Percentiles rank a stretch among this genome's conserved stretches.
Evolutionary conservation across 495 filamentous ascomycete species (phyloP).

Genomic region (Penicillium waksmanii): DNA sequence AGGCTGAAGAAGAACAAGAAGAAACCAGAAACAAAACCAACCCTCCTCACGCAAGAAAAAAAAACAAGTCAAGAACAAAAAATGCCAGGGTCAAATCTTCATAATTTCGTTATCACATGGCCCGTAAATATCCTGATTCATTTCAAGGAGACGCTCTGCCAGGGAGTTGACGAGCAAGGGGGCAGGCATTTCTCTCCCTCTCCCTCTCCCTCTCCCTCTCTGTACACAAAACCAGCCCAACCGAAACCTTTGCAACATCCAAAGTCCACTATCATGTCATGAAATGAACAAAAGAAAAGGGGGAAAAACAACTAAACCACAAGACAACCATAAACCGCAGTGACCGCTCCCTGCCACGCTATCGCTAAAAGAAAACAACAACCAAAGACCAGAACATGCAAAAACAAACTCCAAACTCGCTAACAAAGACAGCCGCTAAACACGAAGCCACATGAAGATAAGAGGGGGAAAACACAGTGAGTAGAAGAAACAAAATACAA

Average conservation of each 20-base stretch:
- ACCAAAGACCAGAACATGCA: slow-evolving; percentile 31
- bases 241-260: background rate
- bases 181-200: background rate
- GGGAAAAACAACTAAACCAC: slow-evolving; percentile 18
- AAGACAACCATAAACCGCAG: slow-evolving; percentile 12
- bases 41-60: slow-evolving; percentile 11
- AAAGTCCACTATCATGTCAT: background rate
- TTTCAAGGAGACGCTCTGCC: background rate
- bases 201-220: background rate
- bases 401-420: slow-evolving; percentile 22
- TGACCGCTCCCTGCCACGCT: slow-evolving; percentile 17
- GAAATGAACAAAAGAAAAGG: slow-evolving; percentile 15
- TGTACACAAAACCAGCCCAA: background rate
- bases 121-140: slow-evolving; percentile 4
- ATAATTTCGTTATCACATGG: slow-evolving; percentile 11
- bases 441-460: slow-evolving; percentile 9
- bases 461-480: background rate
- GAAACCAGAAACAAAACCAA: slow-evolving; percentile 3
- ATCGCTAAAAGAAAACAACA: slow-evolving; percentile 12
- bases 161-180: background rate
- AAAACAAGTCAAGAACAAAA: slow-evolving; percentile 8
- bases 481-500: slow-evolving; percentile 6
- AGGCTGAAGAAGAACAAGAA: slow-evolving; percentile 3
- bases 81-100: slow-evolving; percentile 8
- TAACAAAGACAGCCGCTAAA: slow-evolving; percentile 28